Percentiles rank a stretch among this genome's conserved stretches.
These are phyloP conservation scores for Elsinoe australis DNA, from an alignment of 2,329 filamentous ascomycete species.

Conservation along the genomic window DNA sequence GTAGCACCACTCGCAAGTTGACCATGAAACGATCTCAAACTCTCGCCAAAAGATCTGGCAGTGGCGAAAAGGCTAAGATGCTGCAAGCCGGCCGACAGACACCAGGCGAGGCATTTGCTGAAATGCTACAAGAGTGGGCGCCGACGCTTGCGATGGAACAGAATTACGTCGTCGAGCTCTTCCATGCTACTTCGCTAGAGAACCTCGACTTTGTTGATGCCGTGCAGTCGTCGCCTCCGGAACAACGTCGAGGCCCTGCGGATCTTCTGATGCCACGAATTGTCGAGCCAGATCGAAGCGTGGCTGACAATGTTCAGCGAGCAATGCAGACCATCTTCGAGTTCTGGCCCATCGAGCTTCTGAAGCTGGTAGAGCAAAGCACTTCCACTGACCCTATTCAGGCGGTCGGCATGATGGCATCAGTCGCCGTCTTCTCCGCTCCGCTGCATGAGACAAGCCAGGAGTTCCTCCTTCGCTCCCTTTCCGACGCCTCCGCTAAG, in stretches of 20 bases:
- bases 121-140: slow-evolving; percentile 71
- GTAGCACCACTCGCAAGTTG: slow-evolving; percentile 73
- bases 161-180: slow-evolving; percentile 95
- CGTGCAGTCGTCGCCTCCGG: slow-evolving; percentile 58
- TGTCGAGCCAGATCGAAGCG: slow-evolving; percentile 80
- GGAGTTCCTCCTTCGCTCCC: slow-evolving; percentile 72
- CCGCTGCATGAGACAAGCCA: slow-evolving; percentile 86
- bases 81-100: slow-evolving; percentile 57
- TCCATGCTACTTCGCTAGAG: slow-evolving; percentile 83
- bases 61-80: slow-evolving; percentile 51
- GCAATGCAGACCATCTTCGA: slow-evolving; percentile 84
- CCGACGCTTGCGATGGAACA: slow-evolving; percentile 86
- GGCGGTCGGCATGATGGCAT: slow-evolving; percentile 77
- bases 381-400: slow-evolving; percentile 77
- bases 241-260: slow-evolving; percentile 56
- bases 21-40: slow-evolving; percentile 94
- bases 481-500: slow-evolving; percentile 64
- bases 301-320: slow-evolving; percentile 76
- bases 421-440: slow-evolving; percentile 68
- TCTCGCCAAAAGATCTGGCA: slow-evolving; percentile 63
- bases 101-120: slow-evolving; percentile 73
- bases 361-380: slow-evolving; percentile 76
- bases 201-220: slow-evolving; percentile 76
- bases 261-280: slow-evolving; percentile 67
- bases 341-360: slow-evolving; percentile 71